Conservation (phyloP, 345 rosid genomes). For the Syzygium jambos region DNA sequence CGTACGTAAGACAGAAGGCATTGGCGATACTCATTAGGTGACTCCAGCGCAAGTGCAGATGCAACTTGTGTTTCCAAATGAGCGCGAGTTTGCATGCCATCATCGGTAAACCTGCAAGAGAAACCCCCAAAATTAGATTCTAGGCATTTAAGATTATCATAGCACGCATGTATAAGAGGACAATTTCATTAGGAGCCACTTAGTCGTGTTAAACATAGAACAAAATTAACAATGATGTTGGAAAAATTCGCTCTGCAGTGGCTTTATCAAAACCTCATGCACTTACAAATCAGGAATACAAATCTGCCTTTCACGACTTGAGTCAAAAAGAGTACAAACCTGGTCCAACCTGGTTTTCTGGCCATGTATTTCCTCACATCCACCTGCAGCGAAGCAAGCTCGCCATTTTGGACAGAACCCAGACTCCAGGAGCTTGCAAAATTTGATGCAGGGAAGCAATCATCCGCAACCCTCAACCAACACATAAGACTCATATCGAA, state of each 20-base stretch:
- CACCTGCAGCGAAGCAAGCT: slow-evolving; percentile 90
- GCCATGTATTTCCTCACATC: slow-evolving; percentile 94
- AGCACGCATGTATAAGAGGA: not conserved
- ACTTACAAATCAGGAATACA: not conserved
- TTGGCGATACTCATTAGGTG: slow-evolving; percentile 85
- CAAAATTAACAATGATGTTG: not conserved
- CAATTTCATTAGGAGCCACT: not conserved
- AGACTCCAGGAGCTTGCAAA: slow-evolving; percentile 91
- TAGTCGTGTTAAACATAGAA: not conserved
- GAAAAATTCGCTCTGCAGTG: not conserved
- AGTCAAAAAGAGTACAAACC: slow-evolving; percentile 33
- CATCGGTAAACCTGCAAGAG: slow-evolving; percentile 76
- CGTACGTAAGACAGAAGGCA: slow-evolving; percentile 90
- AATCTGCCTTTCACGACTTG: not conserved
- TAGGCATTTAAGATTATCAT: not conserved
- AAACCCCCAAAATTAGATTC: not conserved
- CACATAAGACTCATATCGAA: slow-evolving; percentile 86
- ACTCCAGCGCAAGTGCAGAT: slow-evolving; percentile 76
- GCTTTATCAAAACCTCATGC: not conserved
- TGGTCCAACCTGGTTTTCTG: slow-evolving; percentile 98
- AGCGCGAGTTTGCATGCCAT: slow-evolving; percentile 92
- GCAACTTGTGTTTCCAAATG: slow-evolving; percentile 96
- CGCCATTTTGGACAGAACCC: slow-evolving; percentile 79
- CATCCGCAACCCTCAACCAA: slow-evolving; percentile 98
- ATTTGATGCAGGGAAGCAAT: slow-evolving; percentile 97